Percentiles rank a stretch among this genome's conserved stretches.
phyloP scores from a whole-genome alignment of 140 eudicot genomes.

The Flaveria floridana region DNA sequence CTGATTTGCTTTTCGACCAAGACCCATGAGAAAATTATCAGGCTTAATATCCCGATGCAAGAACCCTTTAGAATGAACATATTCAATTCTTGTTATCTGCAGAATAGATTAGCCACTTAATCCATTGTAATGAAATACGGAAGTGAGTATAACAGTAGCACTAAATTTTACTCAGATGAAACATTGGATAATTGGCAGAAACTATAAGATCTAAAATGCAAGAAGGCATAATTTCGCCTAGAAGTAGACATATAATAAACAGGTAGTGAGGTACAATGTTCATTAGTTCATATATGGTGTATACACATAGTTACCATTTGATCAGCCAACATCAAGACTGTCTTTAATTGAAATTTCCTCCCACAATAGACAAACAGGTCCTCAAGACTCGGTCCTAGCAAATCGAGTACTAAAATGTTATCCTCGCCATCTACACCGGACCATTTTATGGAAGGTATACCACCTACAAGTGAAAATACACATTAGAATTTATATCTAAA shows the following conservation, averaged over 20 bases:
- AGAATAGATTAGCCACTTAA: conserved; percentile 23
- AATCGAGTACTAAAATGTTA: conserved; percentile 83
- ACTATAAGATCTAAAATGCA: background rate
- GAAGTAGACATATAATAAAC: background rate
- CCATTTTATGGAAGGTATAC: conserved; percentile 88
- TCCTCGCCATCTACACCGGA: conserved; percentile 91
- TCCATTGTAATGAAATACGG: background rate
- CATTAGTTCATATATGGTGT: background rate
- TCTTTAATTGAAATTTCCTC: conserved; percentile 84
- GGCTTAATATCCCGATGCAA: conserved; percentile 96
- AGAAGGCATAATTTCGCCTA: background rate
- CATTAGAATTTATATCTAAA: background rate
- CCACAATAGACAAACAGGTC: conserved; percentile 91
- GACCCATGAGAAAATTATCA: conserved; percentile 99
- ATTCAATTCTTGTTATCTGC: conserved; percentile 92
- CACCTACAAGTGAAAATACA: conserved; percentile 52
- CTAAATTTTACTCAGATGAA: background rate
- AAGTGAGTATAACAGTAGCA: background rate
- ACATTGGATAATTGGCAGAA: background rate
- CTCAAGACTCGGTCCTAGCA: conserved; percentile 97
- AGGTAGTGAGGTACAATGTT: background rate
- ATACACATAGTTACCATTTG: conserved; percentile 68
- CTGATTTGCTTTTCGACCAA: conserved; percentile 98
- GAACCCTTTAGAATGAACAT: conserved; percentile 91
- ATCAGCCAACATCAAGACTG: conserved; percentile 96